Percentiles rank a stretch among this genome's conserved stretches.
These are phyloP conservation scores for Sclerotinia glacialis DNA, from an alignment of 2,329 filamentous ascomycete species.

Conservation along the genomic window DNA sequence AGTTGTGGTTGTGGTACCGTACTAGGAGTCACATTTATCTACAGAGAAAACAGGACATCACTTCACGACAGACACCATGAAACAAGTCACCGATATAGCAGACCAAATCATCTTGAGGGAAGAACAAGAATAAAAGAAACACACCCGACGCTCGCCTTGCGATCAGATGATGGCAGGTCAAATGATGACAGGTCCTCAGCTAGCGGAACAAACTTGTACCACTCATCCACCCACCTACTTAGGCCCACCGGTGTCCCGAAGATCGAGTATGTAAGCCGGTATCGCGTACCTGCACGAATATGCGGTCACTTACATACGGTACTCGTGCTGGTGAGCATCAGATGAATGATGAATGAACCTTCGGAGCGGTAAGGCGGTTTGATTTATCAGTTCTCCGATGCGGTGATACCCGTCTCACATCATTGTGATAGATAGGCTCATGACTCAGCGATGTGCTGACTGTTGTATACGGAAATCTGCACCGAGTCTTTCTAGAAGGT, in stretches of 20 bases:
- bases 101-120: background rate
- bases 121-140: background rate
- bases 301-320: background rate
- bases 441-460: background rate
- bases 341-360: conserved; percentile 12
- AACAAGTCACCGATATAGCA: no score
- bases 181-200: no score
- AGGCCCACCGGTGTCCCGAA: no score
- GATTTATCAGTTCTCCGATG: background rate
- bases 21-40: background rate
- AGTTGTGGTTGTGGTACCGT: background rate
- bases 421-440: background rate
- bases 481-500: background rate
- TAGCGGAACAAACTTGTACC: background rate
- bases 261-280: conserved; percentile 1
- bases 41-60: no score
- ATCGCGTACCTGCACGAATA: conserved; percentile 9
- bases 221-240: background rate
- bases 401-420: conserved; percentile 15
- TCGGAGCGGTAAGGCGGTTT: background rate
- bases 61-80: no score
- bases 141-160: background rate
- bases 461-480: background rate
- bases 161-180: background rate
- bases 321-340: background rate